These are phyloP conservation scores for Mycena amicta DNA, from an alignment of 768 basidiomycete genomes.

Conservation along the genomic window DNA sequence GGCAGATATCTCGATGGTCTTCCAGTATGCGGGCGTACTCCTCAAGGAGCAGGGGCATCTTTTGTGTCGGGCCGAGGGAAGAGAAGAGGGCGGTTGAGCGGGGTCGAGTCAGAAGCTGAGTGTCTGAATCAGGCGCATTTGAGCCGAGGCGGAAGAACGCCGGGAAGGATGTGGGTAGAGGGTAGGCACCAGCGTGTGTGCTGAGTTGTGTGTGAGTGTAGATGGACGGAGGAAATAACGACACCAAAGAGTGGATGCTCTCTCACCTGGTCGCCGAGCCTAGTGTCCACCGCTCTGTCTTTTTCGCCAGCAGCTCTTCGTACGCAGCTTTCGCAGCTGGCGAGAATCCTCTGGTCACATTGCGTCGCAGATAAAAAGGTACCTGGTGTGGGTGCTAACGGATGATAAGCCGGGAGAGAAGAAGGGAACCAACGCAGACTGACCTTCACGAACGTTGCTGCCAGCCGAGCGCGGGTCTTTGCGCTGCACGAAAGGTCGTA, in stretches of 20 bases:
- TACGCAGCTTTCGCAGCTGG: slow-evolving; percentile 37
- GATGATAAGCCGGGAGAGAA: too few species aligned
- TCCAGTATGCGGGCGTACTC: neutral
- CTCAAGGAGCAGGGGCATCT: neutral
- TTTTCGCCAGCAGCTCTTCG: slow-evolving; percentile 35
- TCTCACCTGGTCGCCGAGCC: neutral
- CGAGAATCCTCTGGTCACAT: slow-evolving; percentile 65
- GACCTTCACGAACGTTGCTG: neutral
- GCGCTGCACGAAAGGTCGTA: slow-evolving; percentile 45
- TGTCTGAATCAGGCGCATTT: too few species aligned
- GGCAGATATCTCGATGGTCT: neutral
- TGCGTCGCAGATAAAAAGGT: too few species aligned
- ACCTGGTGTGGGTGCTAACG: slow-evolving; percentile 24
- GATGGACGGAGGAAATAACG: slow-evolving; percentile 12
- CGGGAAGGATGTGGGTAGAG: slow-evolving; percentile 64
- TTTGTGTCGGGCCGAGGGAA: neutral
- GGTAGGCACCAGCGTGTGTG: slow-evolving; percentile 53
- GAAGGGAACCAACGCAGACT: neutral
- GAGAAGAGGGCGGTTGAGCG: neutral
- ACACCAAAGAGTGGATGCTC: neutral
- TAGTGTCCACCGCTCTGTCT: neutral
- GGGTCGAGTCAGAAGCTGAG: neutral
- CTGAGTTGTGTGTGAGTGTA: slow-evolving; percentile 32
- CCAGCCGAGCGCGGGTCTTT: slow-evolving; percentile 11
- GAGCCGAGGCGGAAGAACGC: slow-evolving; percentile 38